These are phyloP conservation scores for Asterophora lycoperdoides DNA, from an alignment of 768 basidiomycete genomes.

Conservation along the genomic window DNA sequence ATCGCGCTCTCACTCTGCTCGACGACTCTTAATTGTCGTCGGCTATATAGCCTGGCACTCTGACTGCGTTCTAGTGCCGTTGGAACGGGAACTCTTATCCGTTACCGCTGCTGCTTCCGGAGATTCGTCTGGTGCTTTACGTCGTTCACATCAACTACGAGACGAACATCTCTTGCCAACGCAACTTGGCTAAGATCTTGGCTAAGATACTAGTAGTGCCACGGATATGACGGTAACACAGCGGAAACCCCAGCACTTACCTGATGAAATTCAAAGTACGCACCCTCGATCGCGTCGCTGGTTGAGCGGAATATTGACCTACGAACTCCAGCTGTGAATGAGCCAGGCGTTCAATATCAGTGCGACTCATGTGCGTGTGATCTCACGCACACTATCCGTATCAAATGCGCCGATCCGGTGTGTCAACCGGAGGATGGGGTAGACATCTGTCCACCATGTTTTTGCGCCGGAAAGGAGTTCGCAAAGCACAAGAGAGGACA, in stretches of 20 bases:
- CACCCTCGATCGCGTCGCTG: conserved; percentile 5
- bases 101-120: conserved; percentile 1
- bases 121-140: conserved; percentile 2
- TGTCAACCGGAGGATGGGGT: conserved; percentile 70
- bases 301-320: neutral
- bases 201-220: neutral
- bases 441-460: conserved; percentile 91
- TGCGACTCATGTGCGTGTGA: conserved; percentile 85
- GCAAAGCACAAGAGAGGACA: conserved; percentile 81
- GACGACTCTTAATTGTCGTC: neutral
- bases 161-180: neutral
- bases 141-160: conserved; percentile 2
- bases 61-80: neutral
- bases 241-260: conserved; percentile 58
- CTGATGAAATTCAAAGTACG: conserved; percentile 64
- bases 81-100: neutral
- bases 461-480: conserved; percentile 89
- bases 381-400: conserved; percentile 93
- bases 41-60: neutral
- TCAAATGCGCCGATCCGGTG: conserved; percentile 86
- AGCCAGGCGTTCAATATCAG: conserved; percentile 77
- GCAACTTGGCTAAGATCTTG: neutral
- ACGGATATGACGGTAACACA: conserved; percentile 59
- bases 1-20: conserved; percentile 4
- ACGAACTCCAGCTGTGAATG: conserved; percentile 55